Base-by-base conservation (phyloP, 371 early-diverging fungal species). In the Syncephalastrum contaminatum region DNA sequence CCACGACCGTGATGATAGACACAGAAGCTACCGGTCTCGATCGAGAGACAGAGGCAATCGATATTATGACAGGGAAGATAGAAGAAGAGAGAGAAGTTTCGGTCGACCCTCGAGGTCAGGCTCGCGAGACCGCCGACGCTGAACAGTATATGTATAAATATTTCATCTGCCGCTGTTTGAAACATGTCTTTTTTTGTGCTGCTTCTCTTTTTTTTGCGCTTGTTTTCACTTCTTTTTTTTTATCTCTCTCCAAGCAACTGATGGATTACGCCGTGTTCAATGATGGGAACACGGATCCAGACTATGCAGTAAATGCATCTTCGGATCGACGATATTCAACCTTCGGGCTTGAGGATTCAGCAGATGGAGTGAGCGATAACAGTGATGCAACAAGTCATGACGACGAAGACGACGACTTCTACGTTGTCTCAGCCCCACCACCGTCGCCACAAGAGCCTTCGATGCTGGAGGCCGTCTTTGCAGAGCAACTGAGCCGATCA, bases 361-460 rank as follows among this genome's bases (percentile, higher is more conserved):
- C 4, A 18, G 19, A 25, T 25, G 25, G 20, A 15, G 47, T 13
- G 47, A 47, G 47, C 47, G 47, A 47, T 47, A 47, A 47, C 20
- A 47, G 47, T 15, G 47, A 30, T 13, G 51, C 42, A 15, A 44
- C 21, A 12, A 30, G 19, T 45, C 41, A 46, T 27, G 53, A 53
- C 7, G 59, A 59, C 1, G 59, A 59, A 21, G 59, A 59, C 6
- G 53, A 59, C n/a, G 59, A 45, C 18, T 40, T 30, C 25, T 59
- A 30, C 27, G 36, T 52, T 22, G 59, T 60, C 7, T 43, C 54
- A 40, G 60, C 60, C 19, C 60, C 60, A 14, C 60, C 60, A 7
- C 60, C 60, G 14, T 60, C 60, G 27, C 60, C 60, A 12, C 60
- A 60, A 50, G 54, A 60, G 43, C 60, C 60, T 18, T 60, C 60